phyloP scores from a whole-genome alignment of 495 filamentous ascomycete genomes.

The Beverwykella pulmonaria region DNA sequence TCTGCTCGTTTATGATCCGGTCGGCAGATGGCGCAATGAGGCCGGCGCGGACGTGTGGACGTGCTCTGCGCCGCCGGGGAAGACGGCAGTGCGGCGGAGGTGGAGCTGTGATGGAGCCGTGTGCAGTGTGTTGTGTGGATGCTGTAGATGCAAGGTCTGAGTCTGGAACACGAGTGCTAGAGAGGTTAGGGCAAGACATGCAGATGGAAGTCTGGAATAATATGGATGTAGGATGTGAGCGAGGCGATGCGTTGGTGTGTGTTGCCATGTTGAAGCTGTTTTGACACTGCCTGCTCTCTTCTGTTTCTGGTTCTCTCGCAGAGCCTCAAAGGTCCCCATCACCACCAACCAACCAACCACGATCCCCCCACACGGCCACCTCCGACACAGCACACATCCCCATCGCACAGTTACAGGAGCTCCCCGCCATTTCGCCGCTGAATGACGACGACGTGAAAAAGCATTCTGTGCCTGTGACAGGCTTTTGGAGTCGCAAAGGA shows the following conservation, averaged over 20 bases:
- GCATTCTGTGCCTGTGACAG: constrained; percentile 30
- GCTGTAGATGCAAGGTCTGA: constrained; percentile 1
- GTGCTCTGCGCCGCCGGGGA: constrained; percentile 6
- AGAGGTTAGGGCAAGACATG: background rate
- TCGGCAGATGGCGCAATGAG: constrained; percentile 23
- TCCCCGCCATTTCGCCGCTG: constrained; percentile 20
- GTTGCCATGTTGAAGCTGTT: background rate
- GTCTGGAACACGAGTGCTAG: background rate
- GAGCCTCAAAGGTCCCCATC: constrained; percentile 26
- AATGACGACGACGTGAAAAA: constrained; percentile 34
- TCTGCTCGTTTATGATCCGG: constrained; percentile 25
- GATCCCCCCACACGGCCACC: constrained; percentile 35
- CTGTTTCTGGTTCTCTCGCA: constrained; percentile 17
- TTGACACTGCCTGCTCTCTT: background rate
- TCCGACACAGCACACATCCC: constrained; percentile 19
- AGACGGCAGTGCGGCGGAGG: constrained; percentile 13
- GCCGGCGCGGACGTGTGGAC: constrained; percentile 8
- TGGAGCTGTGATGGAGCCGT: background rate
- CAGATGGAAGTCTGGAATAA: background rate
- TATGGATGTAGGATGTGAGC: background rate
- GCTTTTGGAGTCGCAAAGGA: background rate
- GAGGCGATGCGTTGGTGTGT: background rate
- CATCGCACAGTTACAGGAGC: constrained; percentile 13
- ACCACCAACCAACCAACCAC: constrained; percentile 1
- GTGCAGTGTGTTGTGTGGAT: background rate